Evolutionary conservation across 495 filamentous ascomycete genomes (phyloP), one percentile per base, ranked within the genome.

Genomic region (Tuber brumale): DNA sequence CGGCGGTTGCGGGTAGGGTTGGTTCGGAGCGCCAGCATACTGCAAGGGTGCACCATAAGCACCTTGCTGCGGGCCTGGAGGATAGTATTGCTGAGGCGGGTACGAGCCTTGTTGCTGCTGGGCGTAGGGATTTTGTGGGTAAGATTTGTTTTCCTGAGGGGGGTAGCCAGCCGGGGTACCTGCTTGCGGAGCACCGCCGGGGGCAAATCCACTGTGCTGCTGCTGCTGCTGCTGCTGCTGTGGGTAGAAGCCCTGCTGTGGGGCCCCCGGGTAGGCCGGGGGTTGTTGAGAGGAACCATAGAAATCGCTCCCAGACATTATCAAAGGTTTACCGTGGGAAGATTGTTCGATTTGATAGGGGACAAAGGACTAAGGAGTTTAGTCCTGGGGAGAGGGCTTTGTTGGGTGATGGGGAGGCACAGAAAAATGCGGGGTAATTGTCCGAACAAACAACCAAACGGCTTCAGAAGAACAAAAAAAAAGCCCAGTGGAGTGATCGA

Each of bases 271-370:
- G 39, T 79, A 79, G 18, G 76, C 74, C 6, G 77, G 77, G 37
- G 77, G 77, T 45, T 79, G 77, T 45, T 79, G 77, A 6, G 76
- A 69, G 3, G 76, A 51, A 31, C 78, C 78, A 61, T 80, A 80
- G 39, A 75, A 80, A 14, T 76, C 78, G 75, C 23, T 78, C 21
- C 72, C 72, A 43, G 78, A 80, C 78, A 80, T 80, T 72, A 48
- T 19, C 43, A 39, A 35, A 44, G 37, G 39, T 72, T 77, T 61
- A 48, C 61, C 72, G 66, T 19, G 69, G 51, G 23, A 61, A 42
- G 70, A 39, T 41, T 31, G 69, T 9, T 69, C 18, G 39, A 45
- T 71, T 48, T 39, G 51, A 31, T 9, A 48, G 74, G 37, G 51
- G 18, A 19, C 21, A 37, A n/a, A 23, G 27, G 57, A 1, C 51